Percentiles rank a stretch among this genome's conserved stretches.
Evolutionary conservation across 257 asterid species (phyloP).

Genomic region (Fraxinus cuspidata): DNA sequence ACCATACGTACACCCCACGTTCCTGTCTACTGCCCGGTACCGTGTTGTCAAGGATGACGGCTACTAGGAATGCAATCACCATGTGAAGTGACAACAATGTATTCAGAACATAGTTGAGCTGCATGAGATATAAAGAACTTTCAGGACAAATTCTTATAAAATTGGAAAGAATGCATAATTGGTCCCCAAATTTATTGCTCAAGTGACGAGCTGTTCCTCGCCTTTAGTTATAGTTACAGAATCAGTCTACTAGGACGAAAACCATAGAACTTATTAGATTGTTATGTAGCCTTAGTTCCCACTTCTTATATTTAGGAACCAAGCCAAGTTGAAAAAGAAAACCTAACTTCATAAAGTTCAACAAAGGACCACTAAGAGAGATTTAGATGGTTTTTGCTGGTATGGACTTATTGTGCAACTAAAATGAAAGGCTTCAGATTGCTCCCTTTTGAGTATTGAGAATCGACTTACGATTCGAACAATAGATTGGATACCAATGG

Average conservation of each 20-base stretch:
- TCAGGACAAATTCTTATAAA: neutral
- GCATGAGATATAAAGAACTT: constrained; percentile 24
- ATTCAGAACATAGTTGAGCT: constrained; percentile 80
- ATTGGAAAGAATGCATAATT: neutral
- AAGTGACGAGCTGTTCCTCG: neutral
- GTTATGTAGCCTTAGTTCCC: neutral
- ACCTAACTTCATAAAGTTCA: neutral
- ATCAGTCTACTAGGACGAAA: neutral
- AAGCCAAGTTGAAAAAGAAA: neutral
- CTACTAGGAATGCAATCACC: constrained; percentile 86
- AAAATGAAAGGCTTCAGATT: neutral
- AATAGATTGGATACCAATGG: neutral
- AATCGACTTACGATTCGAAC: neutral
- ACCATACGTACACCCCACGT: constrained; percentile 92
- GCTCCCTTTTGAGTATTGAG: neutral
- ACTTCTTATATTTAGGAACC: neutral
- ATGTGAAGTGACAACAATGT: constrained; percentile 85
- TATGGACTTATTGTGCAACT: neutral
- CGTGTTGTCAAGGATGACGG: constrained; percentile 81
- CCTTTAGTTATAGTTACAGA: neutral
- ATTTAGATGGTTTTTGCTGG: neutral
- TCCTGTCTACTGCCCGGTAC: constrained; percentile 93
- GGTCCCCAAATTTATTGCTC: neutral
- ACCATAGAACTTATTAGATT: neutral
- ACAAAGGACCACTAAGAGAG: neutral